phyloP scores from a whole-genome alignment of 228 moss, liverwort and hornwort species.

The Sphagnum fallax region DNA sequence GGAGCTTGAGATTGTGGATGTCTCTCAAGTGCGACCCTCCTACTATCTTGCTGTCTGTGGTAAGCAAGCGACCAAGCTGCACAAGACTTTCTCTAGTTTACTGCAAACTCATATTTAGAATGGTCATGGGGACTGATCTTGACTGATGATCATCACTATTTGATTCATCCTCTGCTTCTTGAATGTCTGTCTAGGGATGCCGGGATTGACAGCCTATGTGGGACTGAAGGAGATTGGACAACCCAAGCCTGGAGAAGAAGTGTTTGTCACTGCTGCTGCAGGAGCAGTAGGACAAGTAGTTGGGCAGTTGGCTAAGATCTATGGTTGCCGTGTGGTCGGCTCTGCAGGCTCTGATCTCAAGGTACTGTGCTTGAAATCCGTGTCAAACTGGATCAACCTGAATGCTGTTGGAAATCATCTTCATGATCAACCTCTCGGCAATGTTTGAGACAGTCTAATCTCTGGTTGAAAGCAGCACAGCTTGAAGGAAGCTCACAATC shows the following conservation, averaged over 20 bases:
- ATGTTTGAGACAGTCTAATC: too few relatives aligned
- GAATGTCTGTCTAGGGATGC: conserved; percentile 14
- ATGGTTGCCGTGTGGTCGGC: conserved; percentile 40
- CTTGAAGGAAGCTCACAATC: too few relatives aligned
- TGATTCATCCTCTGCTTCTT: background rate
- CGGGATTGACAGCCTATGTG: conserved; percentile 32
- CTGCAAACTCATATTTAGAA: background rate
- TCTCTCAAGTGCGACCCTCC: conserved; percentile 15
- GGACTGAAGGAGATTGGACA: conserved; percentile 32
- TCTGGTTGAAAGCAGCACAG: too few relatives aligned
- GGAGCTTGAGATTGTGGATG: conserved; percentile 14
- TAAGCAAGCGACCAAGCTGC: conserved; percentile 3
- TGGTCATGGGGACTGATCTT: background rate
- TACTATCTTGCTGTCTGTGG: conserved; percentile 30
- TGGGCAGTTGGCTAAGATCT: conserved; percentile 40
- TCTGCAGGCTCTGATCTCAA: conserved; percentile 38
- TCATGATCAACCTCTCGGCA: too few relatives aligned
- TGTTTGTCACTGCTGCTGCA: conserved; percentile 31
- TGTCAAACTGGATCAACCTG: too few relatives aligned
- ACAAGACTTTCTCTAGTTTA: background rate
- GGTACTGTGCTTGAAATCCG: conserved; percentile 1
- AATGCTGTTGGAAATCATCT: too few relatives aligned
- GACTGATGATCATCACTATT: background rate
- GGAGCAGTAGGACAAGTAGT: conserved; percentile 43
- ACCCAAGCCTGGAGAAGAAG: conserved; percentile 27